Evolutionary conservation across 768 basidiomycete species (phyloP).

Genomic region (Pholiota microspora): DNA sequence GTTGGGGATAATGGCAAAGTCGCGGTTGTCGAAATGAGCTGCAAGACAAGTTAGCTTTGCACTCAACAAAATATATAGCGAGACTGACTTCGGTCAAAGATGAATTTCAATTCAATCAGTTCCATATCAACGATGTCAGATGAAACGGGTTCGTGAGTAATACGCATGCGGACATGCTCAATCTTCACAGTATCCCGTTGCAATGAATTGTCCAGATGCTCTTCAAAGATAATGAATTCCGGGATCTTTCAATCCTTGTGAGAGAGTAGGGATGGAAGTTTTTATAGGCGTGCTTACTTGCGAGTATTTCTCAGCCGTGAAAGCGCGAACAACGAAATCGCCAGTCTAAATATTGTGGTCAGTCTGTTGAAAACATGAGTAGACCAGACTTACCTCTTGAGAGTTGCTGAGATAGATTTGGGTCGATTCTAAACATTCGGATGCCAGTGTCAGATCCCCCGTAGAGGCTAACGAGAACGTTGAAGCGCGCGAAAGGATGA

Average conservation of each 20-base stretch:
- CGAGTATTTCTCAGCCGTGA: constrained; percentile 78
- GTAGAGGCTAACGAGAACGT: constrained; percentile 76
- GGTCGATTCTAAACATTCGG: constrained; percentile 76
- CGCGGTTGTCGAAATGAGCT: constrained; percentile 87
- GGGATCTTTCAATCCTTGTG: constrained; percentile 53
- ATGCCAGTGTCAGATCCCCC: constrained; percentile 73
- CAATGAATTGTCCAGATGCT: constrained; percentile 78
- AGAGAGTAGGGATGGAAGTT: not conserved
- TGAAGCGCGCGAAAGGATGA: constrained; percentile 72
- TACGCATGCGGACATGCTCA: constrained; percentile 83
- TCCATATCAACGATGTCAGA: constrained; percentile 80
- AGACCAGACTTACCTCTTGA: constrained; percentile 49
- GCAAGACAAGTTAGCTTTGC: constrained; percentile 5
- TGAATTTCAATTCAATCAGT: constrained; percentile 79
- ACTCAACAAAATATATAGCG: not conserved
- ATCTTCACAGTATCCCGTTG: constrained; percentile 81
- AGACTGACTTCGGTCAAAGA: constrained; percentile 68
- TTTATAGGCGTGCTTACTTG: constrained; percentile 42
- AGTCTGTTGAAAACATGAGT: constrained; percentile 4
- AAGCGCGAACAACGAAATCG: constrained; percentile 79
- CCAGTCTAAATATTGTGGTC: constrained; percentile 47
- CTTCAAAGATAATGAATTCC: constrained; percentile 81
- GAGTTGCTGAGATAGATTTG: constrained; percentile 81
- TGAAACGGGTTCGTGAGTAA: constrained; percentile 69
- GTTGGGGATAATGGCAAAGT: constrained; percentile 73